Evolutionary conservation across 495 filamentous ascomycete species (phyloP), one percentile per base, ranked within the genome.

Genomic region (Tuber melanosporum): DNA sequence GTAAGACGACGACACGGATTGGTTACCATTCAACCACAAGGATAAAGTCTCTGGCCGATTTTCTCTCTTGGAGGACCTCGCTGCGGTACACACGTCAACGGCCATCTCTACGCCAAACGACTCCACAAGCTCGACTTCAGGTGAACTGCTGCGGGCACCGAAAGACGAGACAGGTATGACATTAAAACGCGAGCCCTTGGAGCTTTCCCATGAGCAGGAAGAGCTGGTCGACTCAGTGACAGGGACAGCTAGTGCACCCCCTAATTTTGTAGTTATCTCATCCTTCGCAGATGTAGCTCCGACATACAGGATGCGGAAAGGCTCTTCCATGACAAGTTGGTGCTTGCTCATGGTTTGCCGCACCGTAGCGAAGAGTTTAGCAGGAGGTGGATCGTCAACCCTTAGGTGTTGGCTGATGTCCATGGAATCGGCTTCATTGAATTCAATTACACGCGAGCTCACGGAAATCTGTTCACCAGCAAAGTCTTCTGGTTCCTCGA

Each of bases 41-140:
- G 86, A 87, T 74, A 92, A 84, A 32, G 85, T 85, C 71, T 85
- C 85, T 49, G 85, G 84, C 17, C 84, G 85, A 73, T 83, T 85
- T 26, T 85, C 84, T 45, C 84, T 84, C 69, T 84, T 81, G 20
- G 87, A 82, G 9, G 85, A 85, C 39, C 84, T 83, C 36, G 91
- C 91, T 20, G 85, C 86, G 52, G 86, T 86, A 80, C 92, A 94
- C 73, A 92, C 89, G 76, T 94, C 91, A 36, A 94, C 90, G 75
- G 90, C 89, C 77, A 94, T 89, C 80, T 93, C 91, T 43, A 90
- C 88, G 3, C 86, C 87, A 41, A 87, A 89, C 39, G 87, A 89
- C 77, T 93, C 90, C 80, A 93, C 92, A 12, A 93, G 89, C 74
- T 93, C 89, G 39, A 94, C 89, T 80, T 94, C 92, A 2, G 91